Evolutionary conservation across 1,284 basidiomycete genomes (phyloP).

Genomic region (Athelia psychrophila): DNA sequence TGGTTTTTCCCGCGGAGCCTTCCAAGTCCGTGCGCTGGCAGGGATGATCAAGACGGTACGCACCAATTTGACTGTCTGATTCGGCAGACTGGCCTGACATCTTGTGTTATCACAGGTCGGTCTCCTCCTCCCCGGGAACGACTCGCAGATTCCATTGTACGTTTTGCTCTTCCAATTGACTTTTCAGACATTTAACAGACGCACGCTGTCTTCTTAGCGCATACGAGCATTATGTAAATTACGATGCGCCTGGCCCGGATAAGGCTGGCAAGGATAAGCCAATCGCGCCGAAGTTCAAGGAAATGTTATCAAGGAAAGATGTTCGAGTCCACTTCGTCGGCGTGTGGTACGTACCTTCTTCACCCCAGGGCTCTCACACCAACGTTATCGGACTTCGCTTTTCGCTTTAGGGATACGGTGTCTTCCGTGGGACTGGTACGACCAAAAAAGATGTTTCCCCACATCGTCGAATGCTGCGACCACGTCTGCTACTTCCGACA

Average conservation of each 20-base stretch:
- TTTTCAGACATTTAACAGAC: background rate
- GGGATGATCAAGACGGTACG: conserved; percentile 33
- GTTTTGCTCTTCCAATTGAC: conserved; percentile 1
- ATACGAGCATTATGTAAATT: background rate
- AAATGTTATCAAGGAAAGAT: conserved; percentile 20
- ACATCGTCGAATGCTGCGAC: conserved; percentile 20
- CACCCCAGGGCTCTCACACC: background rate
- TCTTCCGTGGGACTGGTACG: conserved; percentile 31
- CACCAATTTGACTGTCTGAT: background rate
- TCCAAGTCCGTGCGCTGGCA: conserved; percentile 33
- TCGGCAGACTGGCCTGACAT: background rate
- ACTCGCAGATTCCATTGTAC: conserved; percentile 35
- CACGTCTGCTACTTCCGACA: conserved; percentile 29
- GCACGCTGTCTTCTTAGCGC: background rate
- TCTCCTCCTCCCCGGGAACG: conserved; percentile 30
- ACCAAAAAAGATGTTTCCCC: conserved; percentile 20
- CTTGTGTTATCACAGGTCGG: conserved; percentile 24
- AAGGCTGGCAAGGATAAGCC: conserved; percentile 12
- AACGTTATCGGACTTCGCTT: background rate
- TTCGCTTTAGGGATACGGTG: conserved; percentile 25
- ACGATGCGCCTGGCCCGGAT: background rate
- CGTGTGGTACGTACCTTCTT: conserved; percentile 23
- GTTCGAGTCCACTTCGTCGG: conserved; percentile 34
- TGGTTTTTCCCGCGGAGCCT: conserved; percentile 39
- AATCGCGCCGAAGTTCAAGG: conserved; percentile 15